Base-by-base conservation (phyloP, 768 basidiomycete genomes). In the Rhodosporidiobolus sp. region DNA sequence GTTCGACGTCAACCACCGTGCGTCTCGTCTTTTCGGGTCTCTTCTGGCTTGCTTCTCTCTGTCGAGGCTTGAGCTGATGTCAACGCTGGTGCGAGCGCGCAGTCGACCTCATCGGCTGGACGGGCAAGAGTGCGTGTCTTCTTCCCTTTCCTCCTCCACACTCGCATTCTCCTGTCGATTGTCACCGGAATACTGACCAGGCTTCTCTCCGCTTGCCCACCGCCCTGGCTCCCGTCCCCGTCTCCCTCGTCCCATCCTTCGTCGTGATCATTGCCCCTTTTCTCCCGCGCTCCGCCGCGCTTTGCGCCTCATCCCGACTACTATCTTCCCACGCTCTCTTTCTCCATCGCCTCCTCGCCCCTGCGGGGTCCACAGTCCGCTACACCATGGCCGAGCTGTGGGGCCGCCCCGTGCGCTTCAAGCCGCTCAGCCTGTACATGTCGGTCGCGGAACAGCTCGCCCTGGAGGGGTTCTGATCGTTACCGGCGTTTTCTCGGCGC, bases 311-410 rank as follows among this genome's bases (percentile, higher is more conserved):
- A n/a, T n/a, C n/a, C n/a, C n/a, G n/a, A n/a, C n/a, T n/a, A n/a
- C n/a, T n/a, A n/a, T 55, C 53, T 19, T 56, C 55, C 55, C 12
- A 6, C 28, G 16, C 55, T 52, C 19, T 16, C 30, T 8, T 49
- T 43, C 28, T 49, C 17, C 50, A 5, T 50, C 50, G n/a, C 22
- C 32, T 6, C 24, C 35, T 14, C 38, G 38, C 14, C 38, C 38
- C 38, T 43, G 8, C 38, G 14, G n/a, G n/a, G 4, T n/a, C n/a
- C 80, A 85, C 88, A 11, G 90, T 92, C 2, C 84, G 90, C 43
- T 95, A 91, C 81, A 91, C 91, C 78, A 90, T 91, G 86, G 89
- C 92, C 0, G 88, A 90, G 78, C 90, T 94, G 81, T 88, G 86
- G 76, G 96, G 94, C 19, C 89, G 88, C 67, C 89, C 92, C 73